These are phyloP conservation scores for Dendrobium officinale DNA, from an alignment of 106 monocot species.

Conservation along the genomic window DNA sequence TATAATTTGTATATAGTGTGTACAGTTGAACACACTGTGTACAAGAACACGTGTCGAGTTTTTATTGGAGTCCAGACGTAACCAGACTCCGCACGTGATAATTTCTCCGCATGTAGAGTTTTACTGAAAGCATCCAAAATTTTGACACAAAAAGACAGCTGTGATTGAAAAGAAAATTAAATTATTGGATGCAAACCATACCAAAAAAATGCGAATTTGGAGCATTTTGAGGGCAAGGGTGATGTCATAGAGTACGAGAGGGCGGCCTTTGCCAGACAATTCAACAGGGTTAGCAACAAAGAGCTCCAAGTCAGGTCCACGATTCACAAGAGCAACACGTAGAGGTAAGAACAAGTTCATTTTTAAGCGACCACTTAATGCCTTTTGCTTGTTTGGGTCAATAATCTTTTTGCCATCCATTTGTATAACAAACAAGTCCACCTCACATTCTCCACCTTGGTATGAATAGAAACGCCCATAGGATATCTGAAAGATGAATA, in stretches of 20 bases:
- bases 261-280: constrained; percentile 67
- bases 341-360: constrained; percentile 68
- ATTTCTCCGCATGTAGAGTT: too few relatives aligned
- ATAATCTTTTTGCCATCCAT: constrained; percentile 68
- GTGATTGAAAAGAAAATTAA: not conserved
- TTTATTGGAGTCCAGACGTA: too few relatives aligned
- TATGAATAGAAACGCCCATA: constrained; percentile 64
- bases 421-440: constrained; percentile 81
- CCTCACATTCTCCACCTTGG: constrained; percentile 35
- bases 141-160: not conserved
- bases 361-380: constrained; percentile 46
- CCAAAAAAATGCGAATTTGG: constrained; percentile 63
- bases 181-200: constrained; percentile 9
- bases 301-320: constrained; percentile 80
- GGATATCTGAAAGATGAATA: constrained; percentile 36
- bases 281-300: constrained; percentile 89
- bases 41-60: too few relatives aligned
- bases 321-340: constrained; percentile 43
- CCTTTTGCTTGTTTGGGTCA: constrained; percentile 51
- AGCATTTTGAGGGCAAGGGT: constrained; percentile 76
- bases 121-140: too few relatives aligned
- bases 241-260: constrained; percentile 85
- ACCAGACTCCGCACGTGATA: too few relatives aligned
- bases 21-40: too few relatives aligned
- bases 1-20: too few relatives aligned